phyloP scores from a whole-genome alignment of 2,329 filamentous ascomycete genomes.

The Pseudogymnoascus sp. region DNA sequence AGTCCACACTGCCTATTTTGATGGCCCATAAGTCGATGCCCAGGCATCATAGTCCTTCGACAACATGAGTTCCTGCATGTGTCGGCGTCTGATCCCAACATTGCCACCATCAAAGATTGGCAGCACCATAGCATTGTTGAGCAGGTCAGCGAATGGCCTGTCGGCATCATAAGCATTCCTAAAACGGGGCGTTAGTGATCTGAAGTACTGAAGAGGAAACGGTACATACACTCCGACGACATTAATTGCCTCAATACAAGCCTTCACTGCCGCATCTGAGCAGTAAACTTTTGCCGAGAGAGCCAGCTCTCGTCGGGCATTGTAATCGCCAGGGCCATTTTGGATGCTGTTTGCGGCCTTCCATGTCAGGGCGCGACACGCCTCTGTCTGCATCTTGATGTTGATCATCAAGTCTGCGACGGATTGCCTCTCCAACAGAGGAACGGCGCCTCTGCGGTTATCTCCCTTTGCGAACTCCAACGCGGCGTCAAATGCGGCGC shows the following conservation, averaged over 20 bases:
- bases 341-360: constrained; percentile 41
- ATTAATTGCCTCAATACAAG: constrained; percentile 42
- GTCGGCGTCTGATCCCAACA: constrained; percentile 42
- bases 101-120: constrained; percentile 49
- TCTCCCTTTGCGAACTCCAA: constrained; percentile 42
- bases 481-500: constrained; percentile 44
- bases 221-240: constrained; percentile 41
- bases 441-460: constrained; percentile 36
- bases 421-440: constrained; percentile 41
- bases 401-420: constrained; percentile 45
- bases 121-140: constrained; percentile 39
- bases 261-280: constrained; percentile 42
- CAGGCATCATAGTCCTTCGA: constrained; percentile 40
- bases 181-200: constrained; percentile 10
- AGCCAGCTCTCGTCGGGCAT: constrained; percentile 37
- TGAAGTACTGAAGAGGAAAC: constrained; percentile 1
- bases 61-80: constrained; percentile 40
- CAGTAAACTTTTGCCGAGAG: constrained; percentile 45
- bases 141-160: constrained; percentile 35
- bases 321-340: constrained; percentile 34
- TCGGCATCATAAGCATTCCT: constrained; percentile 34
- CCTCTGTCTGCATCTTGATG: constrained; percentile 45
- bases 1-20: background rate
- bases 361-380: constrained; percentile 44
- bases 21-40: constrained; percentile 30